Percentiles rank a stretch among this genome's conserved stretches.
Conservation (phyloP, 2,329 filamentous ascomycete species). For the Cladosporium halotolerans region DNA sequence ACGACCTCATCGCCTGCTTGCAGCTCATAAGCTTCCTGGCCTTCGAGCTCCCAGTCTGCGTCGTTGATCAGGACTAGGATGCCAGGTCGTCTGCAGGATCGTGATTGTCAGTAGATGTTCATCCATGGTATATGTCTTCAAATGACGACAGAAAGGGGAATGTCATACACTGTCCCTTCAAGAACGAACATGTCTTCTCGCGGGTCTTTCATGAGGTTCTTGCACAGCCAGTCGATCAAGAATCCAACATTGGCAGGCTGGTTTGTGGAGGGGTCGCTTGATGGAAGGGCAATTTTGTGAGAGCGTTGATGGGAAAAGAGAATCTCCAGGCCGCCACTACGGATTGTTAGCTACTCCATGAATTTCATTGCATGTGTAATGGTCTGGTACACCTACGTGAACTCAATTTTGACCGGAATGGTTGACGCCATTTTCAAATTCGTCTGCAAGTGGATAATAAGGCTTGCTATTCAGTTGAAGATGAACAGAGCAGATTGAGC, state of each 20-base stretch:
- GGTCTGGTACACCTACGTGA: conserved; percentile 49
- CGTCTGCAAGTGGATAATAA: too few relatives aligned
- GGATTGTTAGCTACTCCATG: neutral
- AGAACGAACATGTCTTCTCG: conserved; percentile 86
- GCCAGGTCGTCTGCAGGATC: conserved; percentile 66
- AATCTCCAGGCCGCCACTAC: conserved; percentile 81
- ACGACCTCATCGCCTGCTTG: conserved; percentile 79
- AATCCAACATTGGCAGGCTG: conserved; percentile 62
- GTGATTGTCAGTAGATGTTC: neutral
- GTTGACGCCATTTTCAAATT: conserved; percentile 18
- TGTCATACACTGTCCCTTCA: conserved; percentile 74
- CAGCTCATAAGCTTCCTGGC: conserved; percentile 83
- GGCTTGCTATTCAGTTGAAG: too few relatives aligned
- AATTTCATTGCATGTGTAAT: conserved; percentile 12
- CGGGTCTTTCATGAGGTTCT: conserved; percentile 75
- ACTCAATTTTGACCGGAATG: conserved; percentile 64
- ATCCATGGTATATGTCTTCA: neutral
- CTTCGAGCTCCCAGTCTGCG: conserved; percentile 96
- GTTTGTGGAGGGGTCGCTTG: conserved; percentile 50
- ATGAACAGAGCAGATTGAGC: too few relatives aligned
- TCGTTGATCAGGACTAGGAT: conserved; percentile 97
- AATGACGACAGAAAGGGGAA: neutral
- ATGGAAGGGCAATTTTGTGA: conserved; percentile 64
- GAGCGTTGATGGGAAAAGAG: conserved; percentile 79
- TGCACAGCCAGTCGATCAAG: conserved; percentile 72